Percentiles rank a stretch among this genome's conserved stretches.
These are phyloP conservation scores for Inonotus hispidus DNA, from an alignment of 1,284 basidiomycete genomes.

Conservation along the genomic window DNA sequence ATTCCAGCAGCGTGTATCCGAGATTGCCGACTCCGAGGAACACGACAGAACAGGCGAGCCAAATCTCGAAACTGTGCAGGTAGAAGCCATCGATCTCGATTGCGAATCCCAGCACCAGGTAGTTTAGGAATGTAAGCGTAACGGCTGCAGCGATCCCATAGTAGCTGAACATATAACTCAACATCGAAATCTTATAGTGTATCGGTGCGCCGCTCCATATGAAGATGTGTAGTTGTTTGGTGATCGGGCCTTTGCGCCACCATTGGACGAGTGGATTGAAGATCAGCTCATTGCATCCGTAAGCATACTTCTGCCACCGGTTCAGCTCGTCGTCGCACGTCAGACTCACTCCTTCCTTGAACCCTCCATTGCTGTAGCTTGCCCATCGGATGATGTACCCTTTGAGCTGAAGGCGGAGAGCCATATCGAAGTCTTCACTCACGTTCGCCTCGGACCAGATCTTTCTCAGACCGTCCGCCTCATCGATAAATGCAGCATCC, in stretches of 20 bases:
- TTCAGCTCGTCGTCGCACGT: conserved; percentile 77
- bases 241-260: conserved; percentile 72
- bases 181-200: conserved; percentile 79
- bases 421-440: conserved; percentile 79
- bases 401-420: conserved; percentile 55
- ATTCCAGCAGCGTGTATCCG: conserved; percentile 66
- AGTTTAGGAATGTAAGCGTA: conserved; percentile 62
- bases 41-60: conserved; percentile 70
- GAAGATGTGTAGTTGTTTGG: conserved; percentile 68
- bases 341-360: conserved; percentile 83
- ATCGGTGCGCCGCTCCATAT: conserved; percentile 71
- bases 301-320: conserved; percentile 84
- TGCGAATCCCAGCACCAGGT: conserved; percentile 65
- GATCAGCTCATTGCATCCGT: conserved; percentile 70
- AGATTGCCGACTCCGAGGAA: conserved; percentile 72
- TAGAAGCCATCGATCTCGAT: conserved; percentile 63
- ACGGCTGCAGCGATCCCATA: conserved; percentile 71
- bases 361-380: conserved; percentile 72
- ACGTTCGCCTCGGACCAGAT: conserved; percentile 84
- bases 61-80: conserved; percentile 69
- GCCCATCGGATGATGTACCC: conserved; percentile 81
- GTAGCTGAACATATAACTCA: conserved; percentile 83
- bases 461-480: conserved; percentile 57
- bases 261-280: conserved; percentile 72
- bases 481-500: conserved; percentile 69